Conservation (phyloP, 176 grass and related monocot species). For the Rhynchospora breviuscula region DNA sequence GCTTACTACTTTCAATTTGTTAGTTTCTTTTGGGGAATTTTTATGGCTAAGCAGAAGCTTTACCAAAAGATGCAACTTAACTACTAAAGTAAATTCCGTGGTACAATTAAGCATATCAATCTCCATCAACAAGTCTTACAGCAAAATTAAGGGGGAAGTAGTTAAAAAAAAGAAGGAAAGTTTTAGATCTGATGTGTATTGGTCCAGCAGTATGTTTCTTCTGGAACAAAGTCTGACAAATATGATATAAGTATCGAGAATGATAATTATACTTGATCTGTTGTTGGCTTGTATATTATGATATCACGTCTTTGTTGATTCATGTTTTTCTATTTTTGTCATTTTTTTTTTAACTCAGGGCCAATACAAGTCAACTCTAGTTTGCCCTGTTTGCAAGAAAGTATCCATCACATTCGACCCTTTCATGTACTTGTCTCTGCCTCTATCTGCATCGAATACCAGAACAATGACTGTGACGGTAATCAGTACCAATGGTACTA, state of each 20-base stretch:
- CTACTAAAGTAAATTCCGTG: neutral
- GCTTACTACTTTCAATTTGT: neutral
- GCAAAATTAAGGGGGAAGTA: neutral
- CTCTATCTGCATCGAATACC: conserved; percentile 73
- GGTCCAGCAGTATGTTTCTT: neutral
- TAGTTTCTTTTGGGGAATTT: neutral
- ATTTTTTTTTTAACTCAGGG: conserved; percentile 59
- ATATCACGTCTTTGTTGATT: neutral
- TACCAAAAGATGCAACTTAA: neutral
- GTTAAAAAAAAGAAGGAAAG: neutral
- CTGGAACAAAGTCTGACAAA: neutral
- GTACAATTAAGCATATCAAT: neutral
- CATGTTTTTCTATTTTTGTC: neutral
- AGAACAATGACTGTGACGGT: conserved; percentile 85
- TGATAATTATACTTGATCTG: conserved; percentile 4
- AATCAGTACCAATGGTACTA: conserved; percentile 53
- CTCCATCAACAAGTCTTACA: neutral
- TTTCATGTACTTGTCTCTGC: conserved; percentile 95
- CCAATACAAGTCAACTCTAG: conserved; percentile 91
- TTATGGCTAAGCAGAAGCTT: neutral
- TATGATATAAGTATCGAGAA: neutral
- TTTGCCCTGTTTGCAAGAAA: conserved; percentile 85
- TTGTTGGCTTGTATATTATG: neutral
- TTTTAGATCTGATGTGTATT: neutral
- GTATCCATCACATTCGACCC: conserved; percentile 92